These are phyloP conservation scores for Sporothrix humicola DNA, from an alignment of 2,329 filamentous ascomycete genomes.

Conservation along the genomic window DNA sequence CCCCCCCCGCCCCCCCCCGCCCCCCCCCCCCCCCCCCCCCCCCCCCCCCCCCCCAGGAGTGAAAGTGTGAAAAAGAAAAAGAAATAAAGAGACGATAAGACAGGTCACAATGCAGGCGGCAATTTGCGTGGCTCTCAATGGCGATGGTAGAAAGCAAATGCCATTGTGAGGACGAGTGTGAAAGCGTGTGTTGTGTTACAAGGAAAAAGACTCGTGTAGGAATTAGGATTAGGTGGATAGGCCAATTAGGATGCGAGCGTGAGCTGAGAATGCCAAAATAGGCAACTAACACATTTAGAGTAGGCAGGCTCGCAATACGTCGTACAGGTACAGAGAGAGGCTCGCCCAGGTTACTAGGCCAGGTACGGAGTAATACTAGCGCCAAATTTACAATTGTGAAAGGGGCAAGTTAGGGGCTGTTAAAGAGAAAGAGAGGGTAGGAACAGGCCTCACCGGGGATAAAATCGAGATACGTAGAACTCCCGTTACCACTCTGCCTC, in stretches of 20 bases:
- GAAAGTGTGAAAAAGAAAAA: background rate
- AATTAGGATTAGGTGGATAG: background rate
- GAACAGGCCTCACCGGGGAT: too few species aligned
- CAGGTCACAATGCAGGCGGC: background rate
- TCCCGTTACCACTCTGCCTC: too few species aligned
- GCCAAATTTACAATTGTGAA: background rate
- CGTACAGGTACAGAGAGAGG: too few species aligned
- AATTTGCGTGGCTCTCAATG: too few species aligned
- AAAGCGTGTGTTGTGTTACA: background rate
- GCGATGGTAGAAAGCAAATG: background rate
- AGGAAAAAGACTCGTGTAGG: background rate
- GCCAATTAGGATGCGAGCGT: too few species aligned
- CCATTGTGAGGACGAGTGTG: background rate
- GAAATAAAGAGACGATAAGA: background rate
- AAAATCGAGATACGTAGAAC: too few species aligned
- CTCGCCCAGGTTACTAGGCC: too few species aligned
- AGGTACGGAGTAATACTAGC: background rate
- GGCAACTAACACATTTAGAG: constrained; percentile 1
- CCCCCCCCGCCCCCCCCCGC: too few species aligned
- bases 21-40: too few species aligned
- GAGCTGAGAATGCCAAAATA: background rate
- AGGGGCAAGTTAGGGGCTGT: too few species aligned
- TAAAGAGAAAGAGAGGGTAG: too few species aligned
- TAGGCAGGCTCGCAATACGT: background rate
- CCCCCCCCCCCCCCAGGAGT: too few species aligned